Conservation (phyloP, 345 rosid genomes). For the Populus pruinosa region DNA sequence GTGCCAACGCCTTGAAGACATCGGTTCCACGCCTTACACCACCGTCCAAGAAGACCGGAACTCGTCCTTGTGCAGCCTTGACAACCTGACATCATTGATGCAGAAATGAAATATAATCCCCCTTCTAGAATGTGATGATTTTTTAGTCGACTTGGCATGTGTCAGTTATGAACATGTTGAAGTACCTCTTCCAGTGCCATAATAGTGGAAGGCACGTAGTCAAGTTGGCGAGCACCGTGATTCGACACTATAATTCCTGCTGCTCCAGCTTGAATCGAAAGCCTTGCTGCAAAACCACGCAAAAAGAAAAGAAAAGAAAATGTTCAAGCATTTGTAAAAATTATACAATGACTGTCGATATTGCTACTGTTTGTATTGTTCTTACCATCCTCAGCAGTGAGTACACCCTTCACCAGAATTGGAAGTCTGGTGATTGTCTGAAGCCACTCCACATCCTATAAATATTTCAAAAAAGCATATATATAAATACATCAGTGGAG, state of each 20-base stretch:
- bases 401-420: slow-evolving; percentile 85
- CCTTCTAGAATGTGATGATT: background rate
- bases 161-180: background rate
- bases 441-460: slow-evolving; percentile 83
- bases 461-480: background rate
- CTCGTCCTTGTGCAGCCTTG: slow-evolving; percentile 73
- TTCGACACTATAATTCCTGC: slow-evolving; percentile 96
- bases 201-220: slow-evolving; percentile 82
- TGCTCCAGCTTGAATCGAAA: slow-evolving; percentile 67
- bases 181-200: slow-evolving; percentile 86
- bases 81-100: slow-evolving; percentile 50
- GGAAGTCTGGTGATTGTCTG: slow-evolving; percentile 86
- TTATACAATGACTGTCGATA: background rate
- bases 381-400: slow-evolving; percentile 88
- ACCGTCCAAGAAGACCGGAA: slow-evolving; percentile 93
- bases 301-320: background rate
- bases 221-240: slow-evolving; percentile 96
- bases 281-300: slow-evolving; percentile 51
- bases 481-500: background rate
- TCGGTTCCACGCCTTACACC: slow-evolving; percentile 98
- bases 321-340: background rate
- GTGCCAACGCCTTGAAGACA: slow-evolving; percentile 95
- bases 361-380: slow-evolving; percentile 2
- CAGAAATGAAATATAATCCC: background rate
- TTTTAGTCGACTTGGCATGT: background rate